Evolutionary conservation across 352 stramenopile species (phyloP).

Genomic region (Globisporangium nodosum): DNA sequence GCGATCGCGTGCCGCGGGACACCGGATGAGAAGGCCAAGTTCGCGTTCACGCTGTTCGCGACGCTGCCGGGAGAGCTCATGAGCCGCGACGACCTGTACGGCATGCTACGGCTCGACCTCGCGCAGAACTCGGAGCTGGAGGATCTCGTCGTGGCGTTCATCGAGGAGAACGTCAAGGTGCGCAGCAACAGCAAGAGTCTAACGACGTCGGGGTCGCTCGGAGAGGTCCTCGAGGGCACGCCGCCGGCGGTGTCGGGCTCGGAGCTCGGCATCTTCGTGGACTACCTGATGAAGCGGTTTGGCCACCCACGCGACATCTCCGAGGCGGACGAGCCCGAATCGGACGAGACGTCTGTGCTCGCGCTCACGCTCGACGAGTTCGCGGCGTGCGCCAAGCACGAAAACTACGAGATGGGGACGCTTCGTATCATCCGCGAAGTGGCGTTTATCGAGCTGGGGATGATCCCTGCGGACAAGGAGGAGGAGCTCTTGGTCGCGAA

Average conservation of each 20-base stretch:
- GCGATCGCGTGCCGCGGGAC: slow-evolving; percentile 72
- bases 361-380: slow-evolving; percentile 70
- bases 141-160: slow-evolving; percentile 51
- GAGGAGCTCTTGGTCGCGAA: slow-evolving; percentile 72
- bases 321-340: slow-evolving; percentile 16
- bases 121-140: slow-evolving; percentile 72
- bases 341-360: slow-evolving; percentile 22
- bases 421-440: slow-evolving; percentile 82
- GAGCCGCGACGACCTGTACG: slow-evolving; percentile 77
- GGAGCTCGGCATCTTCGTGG: slow-evolving; percentile 73
- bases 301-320: slow-evolving; percentile 28
- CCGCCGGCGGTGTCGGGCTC: slow-evolving; percentile 75
- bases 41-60: slow-evolving; percentile 79
- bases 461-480: slow-evolving; percentile 67
- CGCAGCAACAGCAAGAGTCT: slow-evolving; percentile 40
- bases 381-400: slow-evolving; percentile 48
- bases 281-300: slow-evolving; percentile 62
- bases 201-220: slow-evolving; percentile 37
- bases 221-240: slow-evolving; percentile 45
- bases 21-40: slow-evolving; percentile 63
- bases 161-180: slow-evolving; percentile 50
- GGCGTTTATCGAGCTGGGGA: slow-evolving; percentile 75
- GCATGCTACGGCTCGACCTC: slow-evolving; percentile 78
- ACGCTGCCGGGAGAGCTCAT: slow-evolving; percentile 46
- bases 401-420: slow-evolving; percentile 74